These are phyloP conservation scores for Endocarpon pusillum DNA, from an alignment of 495 filamentous ascomycete genomes.

Conservation along the genomic window DNA sequence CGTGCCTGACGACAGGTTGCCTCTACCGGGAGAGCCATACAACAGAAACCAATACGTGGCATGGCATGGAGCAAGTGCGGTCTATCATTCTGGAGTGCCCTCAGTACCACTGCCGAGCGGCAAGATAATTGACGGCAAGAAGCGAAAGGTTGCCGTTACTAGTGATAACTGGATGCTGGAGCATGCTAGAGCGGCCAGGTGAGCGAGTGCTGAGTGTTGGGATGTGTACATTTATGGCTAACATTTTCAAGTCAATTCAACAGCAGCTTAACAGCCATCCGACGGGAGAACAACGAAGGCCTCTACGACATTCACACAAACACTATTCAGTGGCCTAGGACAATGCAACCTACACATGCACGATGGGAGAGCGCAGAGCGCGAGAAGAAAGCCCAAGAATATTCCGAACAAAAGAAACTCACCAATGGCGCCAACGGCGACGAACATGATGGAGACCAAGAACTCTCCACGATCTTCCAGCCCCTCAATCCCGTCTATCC, in stretches of 20 bases:
- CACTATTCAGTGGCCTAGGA: conserved; percentile 64
- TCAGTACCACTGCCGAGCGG: conserved; percentile 59
- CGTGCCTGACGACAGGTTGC: conserved; percentile 66
- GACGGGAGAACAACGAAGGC: conserved; percentile 52
- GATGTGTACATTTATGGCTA: conserved; percentile 9
- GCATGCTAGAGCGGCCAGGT: conserved; percentile 82
- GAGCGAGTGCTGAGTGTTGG: conserved; percentile 14
- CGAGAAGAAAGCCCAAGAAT: conserved; percentile 17
- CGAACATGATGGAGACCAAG: conserved; percentile 4
- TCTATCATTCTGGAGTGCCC: conserved; percentile 74
- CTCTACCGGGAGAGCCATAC: conserved; percentile 54
- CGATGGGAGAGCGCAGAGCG: conserved; percentile 46
- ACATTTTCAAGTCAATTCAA: conserved; percentile 58
- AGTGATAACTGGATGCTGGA: conserved; percentile 96
- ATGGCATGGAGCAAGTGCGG: conserved; percentile 89
- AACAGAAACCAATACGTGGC: conserved; percentile 95
- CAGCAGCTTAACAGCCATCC: conserved; percentile 39
- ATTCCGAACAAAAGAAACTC: conserved; percentile 21
- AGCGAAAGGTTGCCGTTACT: conserved; percentile 73
- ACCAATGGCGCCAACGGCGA: conserved; percentile 18
- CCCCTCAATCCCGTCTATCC: conserved; percentile 45
- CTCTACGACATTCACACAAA: conserved; percentile 93
- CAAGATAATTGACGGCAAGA: conserved; percentile 55
- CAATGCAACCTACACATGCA: conserved; percentile 79
- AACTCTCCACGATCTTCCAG: conserved; percentile 33